A percentile compares a stretch with the other conserved stretches of the same genome.
Evolutionary conservation across 2,329 filamentous ascomycete genomes (phyloP).

Genomic region (Chaetothyriales sp.): DNA sequence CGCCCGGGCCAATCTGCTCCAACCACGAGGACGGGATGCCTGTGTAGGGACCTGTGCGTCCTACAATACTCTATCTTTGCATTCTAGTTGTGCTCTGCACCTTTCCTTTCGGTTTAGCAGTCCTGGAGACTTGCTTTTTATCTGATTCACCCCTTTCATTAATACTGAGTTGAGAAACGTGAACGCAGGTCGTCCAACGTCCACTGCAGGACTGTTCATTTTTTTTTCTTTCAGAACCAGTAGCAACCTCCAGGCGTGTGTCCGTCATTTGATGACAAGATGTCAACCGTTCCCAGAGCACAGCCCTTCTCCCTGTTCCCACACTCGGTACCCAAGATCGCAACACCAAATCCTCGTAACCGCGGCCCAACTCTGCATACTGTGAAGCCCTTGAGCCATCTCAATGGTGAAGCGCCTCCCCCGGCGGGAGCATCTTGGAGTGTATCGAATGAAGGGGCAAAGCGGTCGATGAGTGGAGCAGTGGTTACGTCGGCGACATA

Average conservation of each 20-base stretch:
- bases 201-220: neutral
- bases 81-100: neutral
- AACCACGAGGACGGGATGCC: neutral
- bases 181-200: conserved; percentile 2
- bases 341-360: conserved; percentile 15
- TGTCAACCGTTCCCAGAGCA: conserved; percentile 5
- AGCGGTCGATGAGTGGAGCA: neutral
- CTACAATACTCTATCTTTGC: conserved; percentile 3
- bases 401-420: conserved; percentile 10
- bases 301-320: conserved; percentile 15
- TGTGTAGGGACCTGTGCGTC: neutral
- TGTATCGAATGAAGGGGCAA: neutral
- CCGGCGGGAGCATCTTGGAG: conserved; percentile 5
- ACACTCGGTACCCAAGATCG: conserved; percentile 13
- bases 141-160: conserved; percentile 3
- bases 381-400: conserved; percentile 7
- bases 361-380: conserved; percentile 15
- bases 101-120: conserved; percentile 4
- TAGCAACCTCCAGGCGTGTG: neutral
- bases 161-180: neutral
- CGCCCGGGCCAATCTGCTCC: neutral
- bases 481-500: neutral
- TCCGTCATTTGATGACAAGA: conserved; percentile 1
- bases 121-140: conserved; percentile 8
- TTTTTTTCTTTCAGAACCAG: conserved; percentile 1